Base-by-base conservation (phyloP, 352 stramenopile species). In the Phytopythium delawarense region DNA sequence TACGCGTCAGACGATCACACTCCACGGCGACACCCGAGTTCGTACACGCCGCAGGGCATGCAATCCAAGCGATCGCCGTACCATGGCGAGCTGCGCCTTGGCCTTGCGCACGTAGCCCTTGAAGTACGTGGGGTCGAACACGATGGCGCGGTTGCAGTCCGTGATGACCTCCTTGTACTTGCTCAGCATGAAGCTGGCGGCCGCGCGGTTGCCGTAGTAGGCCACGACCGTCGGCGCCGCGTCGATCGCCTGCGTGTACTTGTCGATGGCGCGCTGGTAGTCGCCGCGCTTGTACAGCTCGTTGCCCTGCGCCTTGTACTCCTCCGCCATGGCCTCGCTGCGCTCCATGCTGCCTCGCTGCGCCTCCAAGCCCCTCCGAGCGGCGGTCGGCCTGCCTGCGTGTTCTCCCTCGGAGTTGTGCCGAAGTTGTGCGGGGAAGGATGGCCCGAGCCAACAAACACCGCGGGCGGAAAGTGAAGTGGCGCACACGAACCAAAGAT, bases 31-130 rank as follows among this genome's bases (percentile, higher is more conserved):
- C 25, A 28, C 2, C 25, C 25, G 25, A 1, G 25, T 1, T 28
- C 25, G 25, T 28, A 28, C 25, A 2, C 25, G 25, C 25, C 25
- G 25, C 25, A 28, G 25, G 25, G 25, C 25, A 28, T 28, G 25
- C 25, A 1, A 28, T 28, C 25, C 25, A 2, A 28, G 25, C 25
- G 25, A 59, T 7, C 23, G 23, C 69, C 72, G 32, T 70, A 92
- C 84, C 64, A 93, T 61, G 28, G 83, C 81, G 18, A 96, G 69
- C 61, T 93, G 84, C n/a, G 83, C 80, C 72, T 96, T 96, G 54
- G 84, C 88, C 67, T 96, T 96, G 57, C 92, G 87, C 30, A 97
- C 69, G 71, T 98, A 97, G 1, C 88, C 91, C 67, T 98, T 98
- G 45, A 95, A 85, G 62, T 92, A 97, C 21, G 80, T 84, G 48